Evolutionary conservation across 73 alveolate genomes (phyloP).

Genomic region (Paramecium tetraurelia): DNA sequence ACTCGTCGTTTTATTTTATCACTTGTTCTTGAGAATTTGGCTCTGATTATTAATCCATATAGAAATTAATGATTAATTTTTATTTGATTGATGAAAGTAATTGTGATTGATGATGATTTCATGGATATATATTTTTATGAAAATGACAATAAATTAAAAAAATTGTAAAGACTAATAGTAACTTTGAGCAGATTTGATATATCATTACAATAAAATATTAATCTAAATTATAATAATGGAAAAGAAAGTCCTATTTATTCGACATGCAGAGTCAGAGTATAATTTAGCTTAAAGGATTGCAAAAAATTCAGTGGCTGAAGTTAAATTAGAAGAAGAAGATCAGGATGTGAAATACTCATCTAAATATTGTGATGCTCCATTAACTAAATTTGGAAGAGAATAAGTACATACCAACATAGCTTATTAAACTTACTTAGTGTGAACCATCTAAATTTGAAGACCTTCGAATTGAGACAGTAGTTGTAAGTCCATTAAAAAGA

Average conservation of each 20-base stretch:
- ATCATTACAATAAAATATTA: background rate
- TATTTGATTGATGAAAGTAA: background rate
- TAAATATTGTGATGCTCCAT: conserved; percentile 51
- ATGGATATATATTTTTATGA: background rate
- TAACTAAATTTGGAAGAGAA: conserved; percentile 68
- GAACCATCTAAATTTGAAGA: conserved; percentile 17
- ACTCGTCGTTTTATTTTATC: background rate
- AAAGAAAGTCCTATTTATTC: conserved; percentile 42
- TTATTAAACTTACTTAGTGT: background rate
- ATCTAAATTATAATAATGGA: background rate
- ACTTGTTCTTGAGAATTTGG: background rate
- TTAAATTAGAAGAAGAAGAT: conserved; percentile 50
- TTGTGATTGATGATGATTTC: background rate
- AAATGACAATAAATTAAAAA: background rate
- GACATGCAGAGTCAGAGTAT: conserved; percentile 78
- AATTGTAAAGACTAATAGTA: background rate
- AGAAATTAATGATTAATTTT: background rate
- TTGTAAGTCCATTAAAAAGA: conserved; percentile 88
- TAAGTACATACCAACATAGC: conserved; percentile 28
- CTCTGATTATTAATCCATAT: background rate
- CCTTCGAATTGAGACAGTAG: conserved; percentile 74
- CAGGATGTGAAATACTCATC: conserved; percentile 34
- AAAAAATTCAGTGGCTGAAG: conserved; percentile 55
- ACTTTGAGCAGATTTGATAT: background rate
- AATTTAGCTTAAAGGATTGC: conserved; percentile 67